Evolutionary conservation across 1,139 yeast genomes (phyloP).

Genomic region (Candida freyschussii): DNA sequence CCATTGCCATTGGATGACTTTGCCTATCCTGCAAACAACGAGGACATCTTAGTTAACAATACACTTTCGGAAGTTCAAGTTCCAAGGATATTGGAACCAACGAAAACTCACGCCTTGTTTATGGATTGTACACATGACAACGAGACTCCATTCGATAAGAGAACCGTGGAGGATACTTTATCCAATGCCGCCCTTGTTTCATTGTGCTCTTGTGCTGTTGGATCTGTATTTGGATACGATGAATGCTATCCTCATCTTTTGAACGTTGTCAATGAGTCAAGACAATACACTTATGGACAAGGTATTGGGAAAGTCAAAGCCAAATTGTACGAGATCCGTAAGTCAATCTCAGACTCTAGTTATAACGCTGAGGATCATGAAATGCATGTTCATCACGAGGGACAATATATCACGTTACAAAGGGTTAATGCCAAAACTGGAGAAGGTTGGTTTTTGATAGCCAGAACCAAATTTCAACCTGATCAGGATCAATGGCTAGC

Average conservation of each 20-base stretch:
- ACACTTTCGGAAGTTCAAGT: constrained; percentile 56
- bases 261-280: constrained; percentile 74
- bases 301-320: constrained; percentile 76
- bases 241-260: constrained; percentile 81
- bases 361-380: constrained; percentile 73
- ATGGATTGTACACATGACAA: constrained; percentile 99
- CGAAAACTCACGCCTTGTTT: constrained; percentile 85
- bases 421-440: constrained; percentile 81
- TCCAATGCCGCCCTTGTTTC: constrained; percentile 95
- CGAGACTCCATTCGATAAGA: constrained; percentile 79
- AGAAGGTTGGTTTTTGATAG: constrained; percentile 82
- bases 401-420: constrained; percentile 87
- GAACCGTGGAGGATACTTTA: constrained; percentile 90
- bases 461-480: constrained; percentile 68
- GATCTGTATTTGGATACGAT: constrained; percentile 92
- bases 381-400: constrained; percentile 92
- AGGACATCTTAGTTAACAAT: constrained; percentile 26
- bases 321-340: constrained; percentile 54
- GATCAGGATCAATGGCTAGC: constrained; percentile 46
- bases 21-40: constrained; percentile 50
- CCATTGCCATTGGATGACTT: constrained; percentile 71
- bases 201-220: constrained; percentile 89
- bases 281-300: constrained; percentile 55
- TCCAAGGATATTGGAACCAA: constrained; percentile 58
- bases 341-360: constrained; percentile 59